Evolutionary conservation across 208 protist genomes (phyloP), one percentile per base, ranked within the genome.

Genomic region (Trypanosoma avium): DNA sequence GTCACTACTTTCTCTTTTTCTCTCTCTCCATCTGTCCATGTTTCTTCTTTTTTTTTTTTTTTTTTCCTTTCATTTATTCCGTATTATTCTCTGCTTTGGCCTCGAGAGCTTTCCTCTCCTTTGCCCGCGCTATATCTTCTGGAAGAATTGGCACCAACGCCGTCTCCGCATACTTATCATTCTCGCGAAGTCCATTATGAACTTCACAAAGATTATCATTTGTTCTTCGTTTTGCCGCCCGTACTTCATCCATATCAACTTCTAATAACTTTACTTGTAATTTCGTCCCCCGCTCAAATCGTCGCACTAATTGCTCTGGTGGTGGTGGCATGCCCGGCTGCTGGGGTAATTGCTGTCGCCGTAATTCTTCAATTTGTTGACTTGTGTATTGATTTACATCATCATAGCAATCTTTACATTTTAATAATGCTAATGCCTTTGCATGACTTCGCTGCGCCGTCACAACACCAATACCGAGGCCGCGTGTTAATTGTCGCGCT

Each of bases 371-470:
- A 29, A 85, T 77, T 59, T 90, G 83, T 48, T 73, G 35, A 26
- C 47, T 64, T 2, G 77, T 90, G 81, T 90, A 88, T 10, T 47
- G 48, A 30, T 80, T 80, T 10, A 93, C 83, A 66, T 93, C 86
- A 32, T 88, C 86, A 22, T 85, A 73, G 61, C 86, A 93, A 75
- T 93, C 86, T 21, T 82, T 70, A 61, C 86, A 93, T 22, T 76
- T 54, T 7, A 93, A 75, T 5, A 59, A 36, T 27, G 40, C 70
- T 15, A 93, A 59, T 10, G 86, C 84, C 75, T 79, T 83, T 50
- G 79, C 75, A 63, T 93, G 83, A 62, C 77, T 84, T 48, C 81
- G 79, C 62, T 90, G 77, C 48, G 86, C 84, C 49, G 80, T 68
- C 38, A 86, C 73, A 12, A 93, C 62, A 29, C 86, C 86, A 50